phyloP scores from a whole-genome alignment of 1,284 basidiomycete genomes.

The Veloboletus limbatus region DNA sequence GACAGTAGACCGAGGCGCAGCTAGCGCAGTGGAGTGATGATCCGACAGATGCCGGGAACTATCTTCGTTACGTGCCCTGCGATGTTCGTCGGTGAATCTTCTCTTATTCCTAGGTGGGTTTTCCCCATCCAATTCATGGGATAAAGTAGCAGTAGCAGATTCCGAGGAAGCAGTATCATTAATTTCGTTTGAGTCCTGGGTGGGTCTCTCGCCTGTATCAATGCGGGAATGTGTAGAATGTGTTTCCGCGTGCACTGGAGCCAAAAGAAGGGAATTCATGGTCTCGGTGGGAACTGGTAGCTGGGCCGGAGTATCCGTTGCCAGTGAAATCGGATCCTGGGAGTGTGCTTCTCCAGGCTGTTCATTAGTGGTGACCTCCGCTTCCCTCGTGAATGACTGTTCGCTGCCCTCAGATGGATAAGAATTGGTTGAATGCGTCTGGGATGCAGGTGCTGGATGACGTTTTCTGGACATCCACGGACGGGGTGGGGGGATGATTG shows the following conservation, averaged over 20 bases:
- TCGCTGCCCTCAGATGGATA: slow-evolving; percentile 3
- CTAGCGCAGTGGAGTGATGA: slow-evolving; percentile 13
- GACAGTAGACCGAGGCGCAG: slow-evolving; percentile 3
- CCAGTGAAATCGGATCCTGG: slow-evolving; percentile 8
- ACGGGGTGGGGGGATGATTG: slow-evolving; percentile 29
- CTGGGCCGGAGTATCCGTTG: slow-evolving; percentile 8
- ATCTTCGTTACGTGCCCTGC: slow-evolving; percentile 2
- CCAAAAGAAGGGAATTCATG: slow-evolving; percentile 13
- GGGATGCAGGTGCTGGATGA: not conserved
- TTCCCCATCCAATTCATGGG: slow-evolving; percentile 10
- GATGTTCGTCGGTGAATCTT: slow-evolving; percentile 12
- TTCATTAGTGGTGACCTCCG: not conserved
- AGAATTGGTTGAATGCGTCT: slow-evolving; percentile 4
- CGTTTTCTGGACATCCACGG: slow-evolving; percentile 17
- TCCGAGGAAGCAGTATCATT: slow-evolving; percentile 9
- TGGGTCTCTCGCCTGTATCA: slow-evolving; percentile 1
- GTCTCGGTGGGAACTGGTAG: slow-evolving; percentile 3
- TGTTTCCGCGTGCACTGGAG: slow-evolving; percentile 8
- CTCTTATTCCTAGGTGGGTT: slow-evolving; percentile 10
- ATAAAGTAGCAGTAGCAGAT: slow-evolving; percentile 3
- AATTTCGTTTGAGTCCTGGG: slow-evolving; percentile 1
- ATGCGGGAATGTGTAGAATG: slow-evolving; percentile 1
- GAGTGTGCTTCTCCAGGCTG: not conserved
- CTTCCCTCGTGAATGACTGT: not conserved
- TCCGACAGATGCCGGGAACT: slow-evolving; percentile 5